Percentiles rank a stretch among this genome's conserved stretches.
These are phyloP conservation scores for Fusarium chlamydosporum DNA, from an alignment of 2,329 filamentous ascomycete genomes.

Conservation along the genomic window DNA sequence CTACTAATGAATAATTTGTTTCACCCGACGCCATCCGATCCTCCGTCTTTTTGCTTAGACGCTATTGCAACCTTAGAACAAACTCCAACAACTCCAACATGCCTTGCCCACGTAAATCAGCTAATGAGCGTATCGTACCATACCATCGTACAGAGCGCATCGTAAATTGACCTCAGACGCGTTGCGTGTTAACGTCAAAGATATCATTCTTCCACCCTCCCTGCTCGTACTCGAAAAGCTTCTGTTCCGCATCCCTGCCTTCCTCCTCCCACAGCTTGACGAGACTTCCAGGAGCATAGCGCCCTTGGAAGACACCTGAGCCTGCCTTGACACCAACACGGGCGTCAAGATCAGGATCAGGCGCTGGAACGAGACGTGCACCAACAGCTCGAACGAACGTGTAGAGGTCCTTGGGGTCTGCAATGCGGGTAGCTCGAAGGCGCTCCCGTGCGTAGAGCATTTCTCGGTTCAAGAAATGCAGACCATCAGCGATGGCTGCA, in stretches of 20 bases:
- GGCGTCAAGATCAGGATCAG: constrained; percentile 82
- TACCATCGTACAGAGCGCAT: constrained; percentile 16
- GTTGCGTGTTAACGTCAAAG: constrained; percentile 70
- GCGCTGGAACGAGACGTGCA: constrained; percentile 78
- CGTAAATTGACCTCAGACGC: constrained; percentile 32
- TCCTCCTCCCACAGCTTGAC: constrained; percentile 92
- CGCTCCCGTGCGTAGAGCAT: constrained; percentile 88
- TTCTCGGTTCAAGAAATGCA: constrained; percentile 85
- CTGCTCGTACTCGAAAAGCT: constrained; percentile 78
- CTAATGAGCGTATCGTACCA: constrained; percentile 26
- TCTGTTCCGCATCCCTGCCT: constrained; percentile 76
- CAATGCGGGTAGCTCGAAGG: constrained; percentile 86
- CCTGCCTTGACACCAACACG: constrained; percentile 76
- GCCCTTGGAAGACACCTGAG: constrained; percentile 78
- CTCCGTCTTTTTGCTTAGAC: constrained; percentile 23
- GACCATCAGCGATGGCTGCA: constrained; percentile 75
- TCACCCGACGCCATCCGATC: constrained; percentile 25
- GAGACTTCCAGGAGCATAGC: constrained; percentile 90
- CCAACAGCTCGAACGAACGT: constrained; percentile 87
- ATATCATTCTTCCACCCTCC: constrained; percentile 88
- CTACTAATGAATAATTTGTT: constrained; percentile 17
- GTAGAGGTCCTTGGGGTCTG: constrained; percentile 80
- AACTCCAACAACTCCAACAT: constrained; percentile 37
- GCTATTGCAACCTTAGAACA: constrained; percentile 19
- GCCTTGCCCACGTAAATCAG: constrained; percentile 14